Evolutionary conservation across 257 asterid species (phyloP), one percentile per base, ranked within the genome.

Genomic region (Sherardia arvensis): DNA sequence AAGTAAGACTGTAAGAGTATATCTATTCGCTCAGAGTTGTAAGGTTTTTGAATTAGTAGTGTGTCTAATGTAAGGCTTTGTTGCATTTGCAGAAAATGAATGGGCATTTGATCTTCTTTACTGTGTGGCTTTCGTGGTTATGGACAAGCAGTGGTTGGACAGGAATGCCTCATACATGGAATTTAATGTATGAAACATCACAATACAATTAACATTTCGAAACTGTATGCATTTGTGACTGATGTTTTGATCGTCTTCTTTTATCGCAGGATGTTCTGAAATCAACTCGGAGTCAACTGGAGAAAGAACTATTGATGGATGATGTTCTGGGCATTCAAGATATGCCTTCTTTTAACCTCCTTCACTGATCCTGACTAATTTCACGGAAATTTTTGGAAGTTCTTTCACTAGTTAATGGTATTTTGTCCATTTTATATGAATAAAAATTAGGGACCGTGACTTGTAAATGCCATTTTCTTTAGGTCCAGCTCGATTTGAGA

Each of bases 71-170:
- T 3, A 14, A 30, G 7, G 23, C 28, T 18, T 43, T 64, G 49
- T 59, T 71, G 75, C 59, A 34, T 74, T 71, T 81, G 77, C 77
- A 87, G 96, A 87, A 79, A 83, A 85, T 15, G 87, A 85, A 58
- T 87, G 96, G 94, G 86, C 96, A 20, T 87, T 87, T 67, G 96
- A 87, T 73, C 78, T 85, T 58, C 91, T 87, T 12, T 85, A 85
- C 71, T 85, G 96, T 20, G 86, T 85, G 67, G 91, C 94, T 28
- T 88, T 88, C 68, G 75, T 84, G 80, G 74, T 88, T n/a, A 83
- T 88, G 96, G 94, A 88, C 84, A 88, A 88, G 56, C 80, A 85
- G 49, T 88, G 96, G 96, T 78, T 88, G 71, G 94, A 85, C 65
- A 83, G 75, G 68, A 86, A 81, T 58, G 89, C 91, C 20, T 75